Base-by-base conservation (phyloP, 106 monocot genomes). In the Posidonia australis region DNA sequence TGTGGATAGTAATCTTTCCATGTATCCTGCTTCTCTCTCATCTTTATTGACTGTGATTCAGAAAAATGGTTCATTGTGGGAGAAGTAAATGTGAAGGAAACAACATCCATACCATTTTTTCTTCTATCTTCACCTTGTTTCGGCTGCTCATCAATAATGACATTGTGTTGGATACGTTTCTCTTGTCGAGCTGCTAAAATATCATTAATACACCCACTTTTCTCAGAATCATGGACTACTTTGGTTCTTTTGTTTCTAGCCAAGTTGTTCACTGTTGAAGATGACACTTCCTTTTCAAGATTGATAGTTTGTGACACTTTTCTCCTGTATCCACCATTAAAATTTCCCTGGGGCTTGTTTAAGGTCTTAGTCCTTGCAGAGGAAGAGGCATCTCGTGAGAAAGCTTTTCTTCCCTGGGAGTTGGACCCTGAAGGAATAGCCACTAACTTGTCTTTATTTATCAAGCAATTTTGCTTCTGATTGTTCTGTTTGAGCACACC, bases 401-500 rank as follows among this genome's bases (percentile, higher is more conserved):
- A 10, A 74, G 28, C 29, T 72, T 81, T 84, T 32, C 76, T 81
- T 11, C 70, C 71, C n/a, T 79, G 83, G 61, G 76, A 70, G 26
- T 66, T 79, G 46, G 77, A 68, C n/a, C 20, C 20, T 3, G 76
- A 68, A 43, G 74, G 72, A 31, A 60, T 72, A 10, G 67, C 53
- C 46, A 48, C 16, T 49, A 63, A 51, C 70, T 80, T 94, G 29
- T 77, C 72, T 69, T 76, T 94, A 45, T 32, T 66, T 36, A 66
- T 46, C 26, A 41, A 20, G 47, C 51, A 76, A 66, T 84, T 89
- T 51, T 94, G 86, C 55, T 89, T 94, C 54, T 73, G 77, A 60
- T 84, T 84, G 63, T 94, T 94, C 74, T 89, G 93, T 67, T 73
- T 83, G 27, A 82, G 77, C 27, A 80, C 77, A 68, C 64, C 30